phyloP scores from a whole-genome alignment of 768 basidiomycete genomes.

The Amanita rubescens region DNA sequence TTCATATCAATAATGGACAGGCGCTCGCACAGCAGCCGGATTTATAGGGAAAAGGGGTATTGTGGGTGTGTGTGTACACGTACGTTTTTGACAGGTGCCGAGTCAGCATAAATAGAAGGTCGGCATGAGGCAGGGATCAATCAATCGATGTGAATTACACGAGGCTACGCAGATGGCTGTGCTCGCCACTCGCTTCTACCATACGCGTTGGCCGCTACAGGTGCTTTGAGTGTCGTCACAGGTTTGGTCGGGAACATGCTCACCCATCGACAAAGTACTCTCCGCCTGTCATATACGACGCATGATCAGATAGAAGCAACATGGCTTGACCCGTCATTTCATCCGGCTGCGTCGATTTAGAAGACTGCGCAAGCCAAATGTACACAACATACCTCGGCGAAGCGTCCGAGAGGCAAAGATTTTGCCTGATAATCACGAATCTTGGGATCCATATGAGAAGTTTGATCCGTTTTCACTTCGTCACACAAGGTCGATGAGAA shows the following conservation, averaged over 20 bases:
- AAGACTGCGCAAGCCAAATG: background rate
- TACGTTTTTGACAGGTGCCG: background rate
- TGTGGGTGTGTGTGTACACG: background rate
- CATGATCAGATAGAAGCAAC: conserved; percentile 43
- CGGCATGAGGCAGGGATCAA: background rate
- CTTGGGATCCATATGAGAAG: conserved; percentile 40
- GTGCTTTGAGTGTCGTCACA: background rate
- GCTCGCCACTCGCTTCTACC: background rate
- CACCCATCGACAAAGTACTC: conserved; percentile 10
- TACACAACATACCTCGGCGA: conserved; percentile 39
- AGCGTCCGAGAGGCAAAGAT: conserved; percentile 46
- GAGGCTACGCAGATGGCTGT: background rate
- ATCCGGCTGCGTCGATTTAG: conserved; percentile 29
- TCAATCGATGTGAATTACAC: background rate
- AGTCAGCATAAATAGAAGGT: background rate
- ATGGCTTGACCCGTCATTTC: conserved; percentile 53
- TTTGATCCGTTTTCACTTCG: conserved; percentile 54
- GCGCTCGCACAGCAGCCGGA: background rate
- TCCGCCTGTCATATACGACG: conserved; percentile 19
- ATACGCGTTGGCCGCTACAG: background rate
- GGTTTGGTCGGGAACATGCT: background rate
- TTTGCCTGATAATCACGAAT: conserved; percentile 42
- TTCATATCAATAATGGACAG: background rate
- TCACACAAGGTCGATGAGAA: background rate
- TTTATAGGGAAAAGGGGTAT: background rate